A percentile compares a stretch with the other conserved stretches of the same genome.
Conservation (phyloP, 441 rosid genomes). For the Adansonia madagascariensis region DNA sequence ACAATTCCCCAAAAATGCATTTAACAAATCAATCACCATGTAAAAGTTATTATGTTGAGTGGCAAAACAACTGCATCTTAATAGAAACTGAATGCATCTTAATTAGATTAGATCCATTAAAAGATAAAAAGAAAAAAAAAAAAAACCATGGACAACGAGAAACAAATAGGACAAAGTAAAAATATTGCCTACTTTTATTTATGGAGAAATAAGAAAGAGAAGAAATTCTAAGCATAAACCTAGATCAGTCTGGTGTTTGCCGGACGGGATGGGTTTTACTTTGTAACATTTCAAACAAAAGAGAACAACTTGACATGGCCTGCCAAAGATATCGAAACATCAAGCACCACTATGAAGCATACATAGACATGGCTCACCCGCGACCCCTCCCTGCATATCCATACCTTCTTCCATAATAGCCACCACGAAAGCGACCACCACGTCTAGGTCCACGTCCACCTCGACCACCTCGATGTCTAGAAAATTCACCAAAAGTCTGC, state of each 20-base stretch:
- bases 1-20: background rate
- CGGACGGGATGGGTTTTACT: conserved; percentile 6
- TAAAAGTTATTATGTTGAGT: background rate
- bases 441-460: conserved; percentile 61
- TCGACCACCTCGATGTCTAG: conserved; percentile 70
- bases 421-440: conserved; percentile 60
- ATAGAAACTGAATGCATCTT: conserved; percentile 10
- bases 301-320: background rate
- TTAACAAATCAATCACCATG: background rate
- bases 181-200: conserved; percentile 30
- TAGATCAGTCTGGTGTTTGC: conserved; percentile 21
- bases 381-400: conserved; percentile 39
- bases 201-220: conserved; percentile 26
- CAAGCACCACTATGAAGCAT: conserved; percentile 30
- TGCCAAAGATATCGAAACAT: background rate
- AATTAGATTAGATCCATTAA: background rate
- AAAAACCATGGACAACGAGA: background rate
- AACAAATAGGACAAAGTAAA: background rate
- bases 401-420: conserved; percentile 55
- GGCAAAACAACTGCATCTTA: background rate
- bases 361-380: conserved; percentile 40
- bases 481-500: conserved; percentile 84
- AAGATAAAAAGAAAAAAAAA: too few relatives aligned
- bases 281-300: conserved; percentile 17
- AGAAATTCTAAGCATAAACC: conserved; percentile 27